Percentiles rank a stretch among this genome's conserved stretches.
Evolutionary conservation across 768 basidiomycete genomes (phyloP).

Genomic region (Chlorophyllum brunneum): DNA sequence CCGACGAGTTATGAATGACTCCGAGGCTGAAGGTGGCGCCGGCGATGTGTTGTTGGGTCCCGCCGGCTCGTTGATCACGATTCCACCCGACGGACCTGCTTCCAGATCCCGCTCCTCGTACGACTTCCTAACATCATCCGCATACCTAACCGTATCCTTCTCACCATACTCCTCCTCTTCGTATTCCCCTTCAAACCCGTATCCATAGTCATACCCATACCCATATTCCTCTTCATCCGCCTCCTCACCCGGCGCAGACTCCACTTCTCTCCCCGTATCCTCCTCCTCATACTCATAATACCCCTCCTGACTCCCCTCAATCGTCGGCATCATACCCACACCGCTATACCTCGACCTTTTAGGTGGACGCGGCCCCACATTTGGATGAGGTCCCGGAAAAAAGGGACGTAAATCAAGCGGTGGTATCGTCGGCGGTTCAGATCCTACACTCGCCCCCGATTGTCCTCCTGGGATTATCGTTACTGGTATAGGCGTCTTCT

Average conservation of each 20-base stretch:
- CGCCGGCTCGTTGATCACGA: background rate
- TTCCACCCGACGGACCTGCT: conserved; percentile 3
- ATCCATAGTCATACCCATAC: conserved; percentile 25
- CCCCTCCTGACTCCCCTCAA: conserved; percentile 35
- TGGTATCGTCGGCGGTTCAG: conserved; percentile 44
- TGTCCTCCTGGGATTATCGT: background rate
- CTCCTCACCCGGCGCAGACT: conserved; percentile 20
- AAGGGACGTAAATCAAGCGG: conserved; percentile 56
- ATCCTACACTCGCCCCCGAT: background rate
- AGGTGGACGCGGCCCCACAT: conserved; percentile 21
- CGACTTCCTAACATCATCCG: background rate
- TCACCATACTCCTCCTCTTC: conserved; percentile 9
- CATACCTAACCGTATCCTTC: conserved; percentile 7
- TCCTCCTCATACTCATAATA: conserved; percentile 22
- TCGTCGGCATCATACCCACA: conserved; percentile 36
- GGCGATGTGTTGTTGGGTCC: background rate
- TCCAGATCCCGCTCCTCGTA: conserved; percentile 2
- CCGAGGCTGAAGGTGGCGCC: conserved; percentile 31
- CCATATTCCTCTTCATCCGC: conserved; percentile 26
- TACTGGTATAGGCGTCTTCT: background rate
- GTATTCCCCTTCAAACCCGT: conserved; percentile 8
- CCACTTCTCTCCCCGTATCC: conserved; percentile 15
- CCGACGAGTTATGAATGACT: conserved; percentile 49
- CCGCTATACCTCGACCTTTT: conserved; percentile 16
- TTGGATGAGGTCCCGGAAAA: conserved; percentile 40